Evolutionary conservation across 2,329 filamentous ascomycete species (phyloP), one percentile per base, ranked within the genome.

Genomic region (Rutstroemia sp.): DNA sequence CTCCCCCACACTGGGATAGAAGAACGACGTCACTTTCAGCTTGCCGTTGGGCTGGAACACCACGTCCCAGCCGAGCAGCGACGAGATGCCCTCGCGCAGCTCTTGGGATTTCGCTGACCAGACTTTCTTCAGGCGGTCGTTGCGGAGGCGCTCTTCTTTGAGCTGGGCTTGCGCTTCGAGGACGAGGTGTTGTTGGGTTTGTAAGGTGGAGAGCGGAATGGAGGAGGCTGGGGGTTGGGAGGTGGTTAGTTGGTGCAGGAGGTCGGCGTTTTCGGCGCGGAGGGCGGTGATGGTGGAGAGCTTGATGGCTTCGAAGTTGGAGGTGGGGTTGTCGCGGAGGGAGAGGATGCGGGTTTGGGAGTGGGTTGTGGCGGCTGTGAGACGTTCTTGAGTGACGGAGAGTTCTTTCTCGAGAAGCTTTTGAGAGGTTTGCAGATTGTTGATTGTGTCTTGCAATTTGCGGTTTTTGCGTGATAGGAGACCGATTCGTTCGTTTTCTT

Each of bases 21-120:
- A 95, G 62, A 92, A 87, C 58, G 81, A 87, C 54, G 92, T 95
- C 21, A 96, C 90, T 34, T 90, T 86, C 73, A 96, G 95, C 67
- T 95, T 92, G 44, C 94, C 94, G 70, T 96, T 96, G n/a, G 92
- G 91, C 70, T 96, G 87, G 70, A 99, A 97, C 34, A 94, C 91
- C 12, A 97, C 83, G 53, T 92, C 92, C 87, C 92, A 99, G 0
- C 94, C 94, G 0, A 99, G 79, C 0, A 96, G 87, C 19, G 86
- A 90, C 61, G 92, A 92, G 58, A 99, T 92, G 34, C 92, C 90
- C 73, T 97, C 91, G 50, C 95, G 90, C 75, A 99, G 97, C 73
- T 99, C 94, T 65, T 88, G 84, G 1, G 88, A 91, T 71, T 97
- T 99, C 63, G 87, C 82, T 0, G 83, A 83, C 88, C 90, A 99